Conservation (phyloP, 345 rosid genomes). For the Dovyalis caffra region DNA sequence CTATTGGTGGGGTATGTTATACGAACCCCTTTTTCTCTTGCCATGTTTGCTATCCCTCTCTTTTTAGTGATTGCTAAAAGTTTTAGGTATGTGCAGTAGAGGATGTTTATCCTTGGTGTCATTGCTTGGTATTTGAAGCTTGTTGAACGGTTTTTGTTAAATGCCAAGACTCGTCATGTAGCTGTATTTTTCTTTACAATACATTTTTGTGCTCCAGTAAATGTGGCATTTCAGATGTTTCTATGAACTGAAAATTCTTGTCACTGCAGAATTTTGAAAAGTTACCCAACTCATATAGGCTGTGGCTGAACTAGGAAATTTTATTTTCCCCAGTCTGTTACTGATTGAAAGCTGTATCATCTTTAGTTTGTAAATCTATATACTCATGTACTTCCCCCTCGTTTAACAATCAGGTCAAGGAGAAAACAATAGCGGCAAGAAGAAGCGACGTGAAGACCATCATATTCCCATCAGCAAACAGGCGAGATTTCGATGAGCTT, state of each 20-base stretch:
- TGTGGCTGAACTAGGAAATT: neutral
- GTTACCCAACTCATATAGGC: neutral
- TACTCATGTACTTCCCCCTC: neutral
- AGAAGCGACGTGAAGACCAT: slow-evolving; percentile 82
- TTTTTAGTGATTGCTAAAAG: neutral
- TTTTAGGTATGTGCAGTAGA: neutral
- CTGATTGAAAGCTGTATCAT: neutral
- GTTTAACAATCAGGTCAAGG: slow-evolving; percentile 65
- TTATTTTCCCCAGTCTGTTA: neutral
- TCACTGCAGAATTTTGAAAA: neutral
- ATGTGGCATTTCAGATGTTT: neutral
- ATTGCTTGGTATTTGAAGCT: neutral
- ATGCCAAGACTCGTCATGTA: neutral
- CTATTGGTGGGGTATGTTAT: slow-evolving; percentile 94
- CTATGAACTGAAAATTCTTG: neutral
- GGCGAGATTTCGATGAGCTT: slow-evolving; percentile 93
- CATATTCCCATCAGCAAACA: slow-evolving; percentile 86
- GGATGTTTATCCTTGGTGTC: neutral
- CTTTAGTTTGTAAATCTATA: neutral
- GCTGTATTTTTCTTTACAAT: neutral
- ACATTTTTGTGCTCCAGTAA: neutral
- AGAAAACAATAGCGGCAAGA: slow-evolving; percentile 92
- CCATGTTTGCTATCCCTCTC: neutral
- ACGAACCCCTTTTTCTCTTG: neutral
- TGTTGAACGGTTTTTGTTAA: neutral